A percentile compares a stretch with the other conserved stretches of the same genome.
phyloP scores from a whole-genome alignment of 2,329 filamentous ascomycete genomes.

The Phialophora chinensis region DNA sequence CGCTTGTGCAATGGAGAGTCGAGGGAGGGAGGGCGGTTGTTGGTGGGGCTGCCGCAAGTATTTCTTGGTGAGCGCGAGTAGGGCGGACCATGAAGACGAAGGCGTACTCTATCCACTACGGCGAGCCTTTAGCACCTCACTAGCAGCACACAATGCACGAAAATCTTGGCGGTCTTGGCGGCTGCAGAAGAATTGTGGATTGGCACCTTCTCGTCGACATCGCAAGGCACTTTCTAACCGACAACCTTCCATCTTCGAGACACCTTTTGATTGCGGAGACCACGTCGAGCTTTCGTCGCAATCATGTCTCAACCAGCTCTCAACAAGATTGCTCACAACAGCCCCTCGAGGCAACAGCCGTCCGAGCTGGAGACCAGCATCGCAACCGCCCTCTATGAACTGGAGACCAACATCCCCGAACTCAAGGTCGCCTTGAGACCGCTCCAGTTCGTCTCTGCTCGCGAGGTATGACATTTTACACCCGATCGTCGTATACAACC shows the following conservation, averaged over 20 bases:
- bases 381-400: slow-evolving; percentile 95
- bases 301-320: slow-evolving; percentile 70
- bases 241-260: slow-evolving; percentile 32
- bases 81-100: background rate
- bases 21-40: background rate
- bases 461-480: slow-evolving; percentile 74
- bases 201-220: slow-evolving; percentile 9
- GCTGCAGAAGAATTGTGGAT: slow-evolving; percentile 14
- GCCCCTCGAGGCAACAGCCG: slow-evolving; percentile 92
- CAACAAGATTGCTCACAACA: slow-evolving; percentile 99
- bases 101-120: background rate
- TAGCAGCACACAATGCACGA: slow-evolving; percentile 24
- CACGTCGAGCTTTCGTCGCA: slow-evolving; percentile 44
- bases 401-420: slow-evolving; percentile 99
- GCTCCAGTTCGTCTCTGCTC: slow-evolving; percentile 97
- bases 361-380: slow-evolving; percentile 98
- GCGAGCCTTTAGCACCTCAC: background rate
- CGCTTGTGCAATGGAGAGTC: background rate
- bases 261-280: slow-evolving; percentile 26
- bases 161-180: slow-evolving; percentile 27
- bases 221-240: slow-evolving; percentile 20
- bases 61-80: background rate
- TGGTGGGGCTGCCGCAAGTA: background rate
- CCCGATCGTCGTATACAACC: background rate
- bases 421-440: slow-evolving; percentile 95